phyloP scores from a whole-genome alignment of 2,329 filamentous ascomycete species.

The Hypoxylon sp. region DNA sequence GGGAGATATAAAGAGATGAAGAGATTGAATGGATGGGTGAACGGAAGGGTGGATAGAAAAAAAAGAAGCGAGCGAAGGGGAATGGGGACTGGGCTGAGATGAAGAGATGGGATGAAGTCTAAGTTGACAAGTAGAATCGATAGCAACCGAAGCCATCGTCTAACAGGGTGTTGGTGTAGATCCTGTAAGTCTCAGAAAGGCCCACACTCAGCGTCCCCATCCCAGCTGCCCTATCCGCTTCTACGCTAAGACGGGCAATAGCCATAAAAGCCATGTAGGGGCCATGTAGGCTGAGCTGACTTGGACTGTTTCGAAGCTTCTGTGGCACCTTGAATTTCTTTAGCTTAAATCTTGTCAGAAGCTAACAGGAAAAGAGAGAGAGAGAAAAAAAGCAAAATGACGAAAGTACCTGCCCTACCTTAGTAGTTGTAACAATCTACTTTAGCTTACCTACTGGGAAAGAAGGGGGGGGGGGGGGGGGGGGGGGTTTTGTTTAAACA shows the following conservation, averaged over 20 bases:
- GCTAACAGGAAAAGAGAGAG: neutral
- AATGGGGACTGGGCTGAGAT: slow-evolving; percentile 7
- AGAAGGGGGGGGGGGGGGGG: neutral
- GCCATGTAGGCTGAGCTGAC: slow-evolving; percentile 19
- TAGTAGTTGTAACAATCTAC: neutral
- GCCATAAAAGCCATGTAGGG: slow-evolving; percentile 3
- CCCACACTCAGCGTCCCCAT: slow-evolving; percentile 10
- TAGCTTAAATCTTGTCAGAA: slow-evolving; percentile 7
- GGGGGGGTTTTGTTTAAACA: too few species aligned
- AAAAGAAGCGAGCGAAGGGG: neutral
- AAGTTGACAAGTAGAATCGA: slow-evolving; percentile 7
- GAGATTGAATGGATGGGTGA: neutral
- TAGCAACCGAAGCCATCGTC: slow-evolving; percentile 7
- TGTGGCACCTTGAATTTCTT: slow-evolving; percentile 16
- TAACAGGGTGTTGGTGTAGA: slow-evolving; percentile 16
- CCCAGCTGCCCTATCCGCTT: slow-evolving; percentile 7
- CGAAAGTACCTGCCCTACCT: slow-evolving; percentile 2
- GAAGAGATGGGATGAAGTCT: slow-evolving; percentile 4
- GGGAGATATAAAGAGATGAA: slow-evolving; percentile 1
- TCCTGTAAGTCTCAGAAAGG: slow-evolving; percentile 23
- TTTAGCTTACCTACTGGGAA: neutral
- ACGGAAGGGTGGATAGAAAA: slow-evolving; percentile 9
- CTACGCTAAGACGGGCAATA: slow-evolving; percentile 4
- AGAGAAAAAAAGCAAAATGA: slow-evolving; percentile 2
- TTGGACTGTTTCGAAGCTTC: slow-evolving; percentile 18